These are phyloP conservation scores for Monilinia aucupariae DNA, from an alignment of 2,329 filamentous ascomycete genomes.

Conservation along the genomic window DNA sequence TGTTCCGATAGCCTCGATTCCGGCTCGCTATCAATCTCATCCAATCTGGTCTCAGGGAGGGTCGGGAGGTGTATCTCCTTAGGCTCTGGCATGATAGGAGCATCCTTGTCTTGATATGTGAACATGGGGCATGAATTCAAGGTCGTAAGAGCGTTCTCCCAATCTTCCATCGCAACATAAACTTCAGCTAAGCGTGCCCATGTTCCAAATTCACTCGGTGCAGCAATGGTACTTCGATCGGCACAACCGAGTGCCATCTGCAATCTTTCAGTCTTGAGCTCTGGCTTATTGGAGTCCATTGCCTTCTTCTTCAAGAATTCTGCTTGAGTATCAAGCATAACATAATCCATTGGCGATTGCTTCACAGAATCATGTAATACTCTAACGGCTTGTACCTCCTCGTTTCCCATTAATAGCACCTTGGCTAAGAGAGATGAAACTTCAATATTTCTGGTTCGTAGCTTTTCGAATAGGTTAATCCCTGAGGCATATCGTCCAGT, in stretches of 20 bases:
- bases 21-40: conserved; percentile 92
- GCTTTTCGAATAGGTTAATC: conserved; percentile 96
- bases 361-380: conserved; percentile 83
- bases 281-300: conserved; percentile 46
- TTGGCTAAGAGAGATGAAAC: conserved; percentile 88
- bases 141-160: conserved; percentile 91
- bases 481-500: conserved; percentile 91
- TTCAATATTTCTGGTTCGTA: conserved; percentile 83
- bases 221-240: conserved; percentile 88
- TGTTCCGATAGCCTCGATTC: conserved; percentile 75
- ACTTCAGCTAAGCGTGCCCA: conserved; percentile 93
- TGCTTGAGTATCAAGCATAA: conserved; percentile 90
- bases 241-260: conserved; percentile 88
- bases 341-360: conserved; percentile 94
- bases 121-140: conserved; percentile 99
- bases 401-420: conserved; percentile 88
- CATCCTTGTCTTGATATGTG: conserved; percentile 97
- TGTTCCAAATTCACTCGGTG: conserved; percentile 93
- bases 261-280: conserved; percentile 60
- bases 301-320: conserved; percentile 88
- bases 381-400: conserved; percentile 92
- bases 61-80: conserved; percentile 82
- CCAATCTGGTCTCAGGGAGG: conserved; percentile 79
- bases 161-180: conserved; percentile 90
- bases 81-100: conserved; percentile 88